Base-by-base conservation (phyloP, 345 rosid species). In the Brassica nigra region DNA sequence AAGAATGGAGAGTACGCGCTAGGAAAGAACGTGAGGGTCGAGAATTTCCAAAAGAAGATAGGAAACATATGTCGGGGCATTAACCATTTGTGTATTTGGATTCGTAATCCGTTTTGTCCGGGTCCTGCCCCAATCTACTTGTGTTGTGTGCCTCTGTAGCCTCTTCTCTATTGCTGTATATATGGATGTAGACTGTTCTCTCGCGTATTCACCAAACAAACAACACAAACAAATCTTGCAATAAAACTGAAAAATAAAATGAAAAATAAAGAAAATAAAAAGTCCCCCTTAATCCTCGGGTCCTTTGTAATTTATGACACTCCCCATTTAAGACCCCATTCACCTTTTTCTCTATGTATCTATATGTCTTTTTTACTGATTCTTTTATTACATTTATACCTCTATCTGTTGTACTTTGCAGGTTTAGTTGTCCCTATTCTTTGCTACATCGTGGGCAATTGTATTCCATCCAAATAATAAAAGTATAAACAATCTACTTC, bases 261-360 rank as follows among this genome's bases (percentile, higher is more conserved):
- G 27, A 23, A 23, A 52, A n/a, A n/a, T 15, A 52, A 52, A 12
- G 3, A 14, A 54, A 54, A 49, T 1, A 33, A 33, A 74, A 68
- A 80, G 83, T 68, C 83, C 36, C 79, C 83, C 83, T 74, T 80
- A 79, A 80, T 80, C 83, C 79, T 80, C 83, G 83, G 83, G 83
- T 80, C 69, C 76, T 80, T 80, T 80, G 83, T 80, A 74, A 74
- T 80, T 80, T 68, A 80, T 74, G 76, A 62, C 78, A 61, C 78
- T 79, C 64, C 78, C 74, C 59, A 79, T 79, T 74, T 61, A 73
- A 73, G 80, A 70, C 66, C 78, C 59, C 55, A 64, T 68, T 64
- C 27, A 15, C 61, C 61, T 73, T 70, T 44, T 47, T 68, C 58
- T 52, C 76, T 58, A 31, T 36, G 55, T 55, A 23, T 42, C 66